Evolutionary conservation across 306 rosid genomes (phyloP).

Genomic region (Prunus kanzakura): DNA sequence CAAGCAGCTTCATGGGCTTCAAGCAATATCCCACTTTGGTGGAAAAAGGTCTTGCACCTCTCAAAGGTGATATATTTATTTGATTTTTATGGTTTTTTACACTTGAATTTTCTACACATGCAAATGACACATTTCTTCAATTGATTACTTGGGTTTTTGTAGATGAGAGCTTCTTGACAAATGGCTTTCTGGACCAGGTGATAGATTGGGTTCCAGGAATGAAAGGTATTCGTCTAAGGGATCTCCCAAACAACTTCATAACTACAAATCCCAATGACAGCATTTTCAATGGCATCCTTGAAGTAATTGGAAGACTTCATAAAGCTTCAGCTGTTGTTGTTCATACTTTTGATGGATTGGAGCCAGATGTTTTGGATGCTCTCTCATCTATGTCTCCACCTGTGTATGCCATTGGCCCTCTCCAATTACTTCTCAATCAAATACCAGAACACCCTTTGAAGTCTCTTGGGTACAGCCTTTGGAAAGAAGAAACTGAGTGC

Average conservation of each 20-base stretch:
- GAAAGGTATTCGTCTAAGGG: neutral
- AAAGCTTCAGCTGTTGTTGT: neutral
- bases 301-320: neutral
- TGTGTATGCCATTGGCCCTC: conserved; percentile 1
- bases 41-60: conserved; percentile 13
- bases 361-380: neutral
- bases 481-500: conserved; percentile 8
- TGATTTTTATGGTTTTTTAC: neutral
- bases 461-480: neutral
- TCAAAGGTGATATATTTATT: conserved; percentile 7
- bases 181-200: neutral
- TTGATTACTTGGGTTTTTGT: neutral
- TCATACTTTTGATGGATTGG: neutral
- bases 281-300: neutral
- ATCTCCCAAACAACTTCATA: neutral
- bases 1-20: neutral
- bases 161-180: neutral
- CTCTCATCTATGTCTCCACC: neutral
- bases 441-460: neutral
- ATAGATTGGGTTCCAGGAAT: neutral
- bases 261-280: neutral
- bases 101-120: no score
- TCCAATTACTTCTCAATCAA: neutral
- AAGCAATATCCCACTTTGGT: neutral
- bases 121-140: neutral